phyloP scores from a whole-genome alignment of 106 monocot species.

The Allium cepa region DNA sequence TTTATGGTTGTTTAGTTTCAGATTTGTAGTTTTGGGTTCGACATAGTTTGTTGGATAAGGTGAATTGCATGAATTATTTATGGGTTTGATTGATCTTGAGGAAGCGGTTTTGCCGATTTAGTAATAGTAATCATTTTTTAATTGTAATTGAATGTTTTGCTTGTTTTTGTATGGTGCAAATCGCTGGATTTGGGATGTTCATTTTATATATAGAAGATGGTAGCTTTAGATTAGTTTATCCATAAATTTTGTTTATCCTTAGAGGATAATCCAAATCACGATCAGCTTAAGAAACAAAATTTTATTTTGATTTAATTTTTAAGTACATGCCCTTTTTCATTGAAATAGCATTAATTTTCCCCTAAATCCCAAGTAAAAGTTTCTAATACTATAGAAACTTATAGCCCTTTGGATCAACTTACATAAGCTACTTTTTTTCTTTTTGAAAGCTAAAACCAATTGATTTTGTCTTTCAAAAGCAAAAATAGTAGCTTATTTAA shows the following conservation, averaged over 20 bases:
- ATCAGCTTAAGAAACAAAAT: background rate
- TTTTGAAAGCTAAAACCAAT: background rate
- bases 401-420: background rate
- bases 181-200: background rate
- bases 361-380: background rate
- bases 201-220: no score
- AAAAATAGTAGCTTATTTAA: background rate
- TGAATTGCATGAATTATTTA: background rate
- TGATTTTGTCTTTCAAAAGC: background rate
- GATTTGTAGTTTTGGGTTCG: no score
- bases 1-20: no score
- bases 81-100: background rate
- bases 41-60: no score
- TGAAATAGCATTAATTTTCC: background rate
- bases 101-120: background rate
- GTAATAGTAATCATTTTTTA: background rate
- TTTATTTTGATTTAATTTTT: conserved; percentile 7
- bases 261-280: background rate
- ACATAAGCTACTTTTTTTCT: no score
- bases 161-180: background rate
- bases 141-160: background rate
- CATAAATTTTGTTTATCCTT: no score
- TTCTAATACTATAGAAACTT: background rate
- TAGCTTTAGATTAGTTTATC: no score
- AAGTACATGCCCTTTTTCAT: background rate